These are phyloP conservation scores for Acanthochlamys bracteata DNA, from an alignment of 106 monocot species.

Conservation along the genomic window DNA sequence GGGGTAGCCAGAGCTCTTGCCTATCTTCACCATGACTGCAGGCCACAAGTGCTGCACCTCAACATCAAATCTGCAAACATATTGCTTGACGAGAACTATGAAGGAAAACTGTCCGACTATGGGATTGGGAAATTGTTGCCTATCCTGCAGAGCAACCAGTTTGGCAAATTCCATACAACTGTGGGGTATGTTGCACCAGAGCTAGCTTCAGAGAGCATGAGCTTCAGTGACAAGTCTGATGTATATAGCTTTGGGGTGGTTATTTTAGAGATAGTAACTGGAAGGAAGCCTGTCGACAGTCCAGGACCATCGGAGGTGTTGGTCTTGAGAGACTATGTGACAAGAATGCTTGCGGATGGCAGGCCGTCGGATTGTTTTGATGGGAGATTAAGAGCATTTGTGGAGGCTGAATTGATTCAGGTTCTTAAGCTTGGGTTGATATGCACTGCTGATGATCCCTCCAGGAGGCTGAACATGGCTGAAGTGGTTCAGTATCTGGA, in stretches of 20 bases:
- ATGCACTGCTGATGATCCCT: slow-evolving; percentile 58
- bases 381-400: slow-evolving; percentile 38
- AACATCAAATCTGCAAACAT: slow-evolving; percentile 91
- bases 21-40: slow-evolving; percentile 96
- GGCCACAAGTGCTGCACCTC: slow-evolving; percentile 77
- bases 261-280: slow-evolving; percentile 78
- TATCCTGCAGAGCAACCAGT: slow-evolving; percentile 39
- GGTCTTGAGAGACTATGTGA: slow-evolving; percentile 61
- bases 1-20: slow-evolving; percentile 77
- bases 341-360: slow-evolving; percentile 59
- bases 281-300: slow-evolving; percentile 79
- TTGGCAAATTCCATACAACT: slow-evolving; percentile 53
- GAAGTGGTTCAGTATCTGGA: slow-evolving; percentile 96
- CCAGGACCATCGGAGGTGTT: slow-evolving; percentile 45
- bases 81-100: slow-evolving; percentile 56
- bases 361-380: slow-evolving; percentile 65
- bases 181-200: slow-evolving; percentile 90
- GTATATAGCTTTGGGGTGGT: slow-evolving; percentile 94
- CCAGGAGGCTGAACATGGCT: slow-evolving; percentile 77
- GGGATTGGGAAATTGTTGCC: slow-evolving; percentile 77
- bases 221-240: slow-evolving; percentile 86
- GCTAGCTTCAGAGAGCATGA: slow-evolving; percentile 66
- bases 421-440: slow-evolving; percentile 89
- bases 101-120: slow-evolving; percentile 79
- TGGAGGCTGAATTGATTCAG: slow-evolving; percentile 73